These are phyloP conservation scores for Fennellomyces sp. DNA, from an alignment of 371 early-diverging fungal species.

Conservation along the genomic window DNA sequence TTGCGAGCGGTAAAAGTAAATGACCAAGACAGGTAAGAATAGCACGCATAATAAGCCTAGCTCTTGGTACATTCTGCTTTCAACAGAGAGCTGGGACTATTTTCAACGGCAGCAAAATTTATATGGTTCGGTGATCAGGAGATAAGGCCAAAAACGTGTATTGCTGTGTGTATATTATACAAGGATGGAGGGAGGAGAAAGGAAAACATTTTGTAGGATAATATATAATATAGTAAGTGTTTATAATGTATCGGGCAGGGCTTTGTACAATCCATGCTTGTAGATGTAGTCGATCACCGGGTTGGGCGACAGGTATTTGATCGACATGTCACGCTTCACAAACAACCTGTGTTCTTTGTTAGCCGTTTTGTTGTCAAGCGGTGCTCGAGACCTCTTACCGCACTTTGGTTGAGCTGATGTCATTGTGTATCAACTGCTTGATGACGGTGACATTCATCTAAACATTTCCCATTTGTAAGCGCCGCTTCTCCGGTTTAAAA, in stretches of 20 bases:
- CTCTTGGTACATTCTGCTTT: slow-evolving; percentile 24
- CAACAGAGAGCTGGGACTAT: too few relatives aligned
- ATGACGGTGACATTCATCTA: slow-evolving; percentile 90
- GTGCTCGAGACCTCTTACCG: too few relatives aligned
- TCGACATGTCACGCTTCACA: slow-evolving; percentile 92
- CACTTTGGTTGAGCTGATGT: slow-evolving; percentile 95
- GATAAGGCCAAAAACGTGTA: too few relatives aligned
- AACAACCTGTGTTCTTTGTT: too few relatives aligned
- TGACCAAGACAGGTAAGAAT: slow-evolving; percentile 23
- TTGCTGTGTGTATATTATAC: neutral
- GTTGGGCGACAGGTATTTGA: slow-evolving; percentile 94
- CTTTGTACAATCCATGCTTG: slow-evolving; percentile 68
- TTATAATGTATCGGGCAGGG: slow-evolving; percentile 3
- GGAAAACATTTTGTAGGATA: neutral
- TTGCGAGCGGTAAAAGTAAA: slow-evolving; percentile 13
- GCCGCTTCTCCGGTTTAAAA: neutral
- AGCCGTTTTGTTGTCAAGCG: too few relatives aligned
- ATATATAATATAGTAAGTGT: neutral
- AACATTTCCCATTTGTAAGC: neutral
- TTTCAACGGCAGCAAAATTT: too few relatives aligned
- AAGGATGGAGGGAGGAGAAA: neutral
- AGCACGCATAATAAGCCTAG: slow-evolving; percentile 24
- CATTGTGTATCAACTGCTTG: slow-evolving; percentile 95
- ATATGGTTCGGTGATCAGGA: too few relatives aligned
- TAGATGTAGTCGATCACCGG: slow-evolving; percentile 93